Evolutionary conservation across 192 early-diverging fungal species (phyloP).

Genomic region (Coemansia sp.): DNA sequence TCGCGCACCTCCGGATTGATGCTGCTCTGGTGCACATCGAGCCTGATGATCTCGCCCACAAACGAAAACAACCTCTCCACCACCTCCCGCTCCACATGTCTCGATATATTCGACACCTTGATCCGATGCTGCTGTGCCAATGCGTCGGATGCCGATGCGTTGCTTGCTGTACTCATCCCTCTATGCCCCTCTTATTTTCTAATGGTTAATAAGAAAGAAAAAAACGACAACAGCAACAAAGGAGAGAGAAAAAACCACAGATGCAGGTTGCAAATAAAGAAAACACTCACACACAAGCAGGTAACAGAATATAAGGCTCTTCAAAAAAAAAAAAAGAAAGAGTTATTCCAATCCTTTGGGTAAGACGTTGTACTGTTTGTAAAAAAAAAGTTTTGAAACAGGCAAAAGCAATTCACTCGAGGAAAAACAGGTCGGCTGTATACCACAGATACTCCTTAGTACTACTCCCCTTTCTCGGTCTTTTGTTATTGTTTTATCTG

Average conservation of each 20-base stretch:
- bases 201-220: constrained; percentile 5
- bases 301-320: not conserved
- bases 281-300: not conserved
- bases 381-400: too few species aligned
- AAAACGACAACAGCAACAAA: not conserved
- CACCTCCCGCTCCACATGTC: constrained; percentile 58
- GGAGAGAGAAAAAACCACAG: constrained; percentile 2
- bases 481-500: too few species aligned
- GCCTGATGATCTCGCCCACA: constrained; percentile 55
- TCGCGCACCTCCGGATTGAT: constrained; percentile 61
- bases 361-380: too few species aligned
- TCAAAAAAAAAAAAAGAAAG: too few species aligned
- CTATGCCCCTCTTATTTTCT: not conserved
- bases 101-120: constrained; percentile 67
- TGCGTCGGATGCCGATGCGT: too few species aligned
- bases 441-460: too few species aligned
- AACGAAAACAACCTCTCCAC: constrained; percentile 61
- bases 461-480: too few species aligned
- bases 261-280: constrained; percentile 6
- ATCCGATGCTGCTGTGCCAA: not conserved
- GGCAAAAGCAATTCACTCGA: too few species aligned
- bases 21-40: constrained; percentile 21
- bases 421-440: too few species aligned
- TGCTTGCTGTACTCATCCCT: constrained; percentile 2
- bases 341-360: too few species aligned